These are phyloP conservation scores for Malus orientalis DNA, from an alignment of 306 rosid genomes.

Conservation along the genomic window DNA sequence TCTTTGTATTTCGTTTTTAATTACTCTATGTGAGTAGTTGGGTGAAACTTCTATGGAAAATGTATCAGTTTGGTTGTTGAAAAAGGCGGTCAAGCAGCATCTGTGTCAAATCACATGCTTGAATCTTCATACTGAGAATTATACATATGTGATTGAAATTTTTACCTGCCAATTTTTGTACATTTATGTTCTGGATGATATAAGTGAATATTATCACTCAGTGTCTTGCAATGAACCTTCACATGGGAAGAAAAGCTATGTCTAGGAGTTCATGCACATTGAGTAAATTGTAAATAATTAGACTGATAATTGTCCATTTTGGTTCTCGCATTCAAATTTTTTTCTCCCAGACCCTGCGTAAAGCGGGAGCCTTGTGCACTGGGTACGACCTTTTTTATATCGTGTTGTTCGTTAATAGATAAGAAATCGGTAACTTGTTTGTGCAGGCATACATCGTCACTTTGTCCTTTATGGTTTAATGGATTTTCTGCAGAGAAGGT, in stretches of 20 bases:
- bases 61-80: neutral
- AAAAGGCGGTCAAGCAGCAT: neutral
- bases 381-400: no score
- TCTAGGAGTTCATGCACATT: neutral
- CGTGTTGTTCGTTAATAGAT: neutral
- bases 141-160: no score
- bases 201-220: neutral
- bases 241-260: neutral
- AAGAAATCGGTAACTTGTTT: constrained; percentile 4
- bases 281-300: no score
- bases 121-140: no score
- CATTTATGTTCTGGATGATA: no score
- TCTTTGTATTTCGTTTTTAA: no score
- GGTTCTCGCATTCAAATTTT: neutral
- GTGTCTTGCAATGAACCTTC: neutral
- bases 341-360: no score
- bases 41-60: neutral
- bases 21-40: no score
- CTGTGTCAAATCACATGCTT: neutral
- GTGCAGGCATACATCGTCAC: constrained; percentile 86
- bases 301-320: no score
- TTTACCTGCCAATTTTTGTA: no score
- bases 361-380: no score
- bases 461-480: constrained; percentile 84
- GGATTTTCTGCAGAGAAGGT: constrained; percentile 87